Base-by-base conservation (phyloP, 805 yeast species). In the Yamadazyma sp. region DNA sequence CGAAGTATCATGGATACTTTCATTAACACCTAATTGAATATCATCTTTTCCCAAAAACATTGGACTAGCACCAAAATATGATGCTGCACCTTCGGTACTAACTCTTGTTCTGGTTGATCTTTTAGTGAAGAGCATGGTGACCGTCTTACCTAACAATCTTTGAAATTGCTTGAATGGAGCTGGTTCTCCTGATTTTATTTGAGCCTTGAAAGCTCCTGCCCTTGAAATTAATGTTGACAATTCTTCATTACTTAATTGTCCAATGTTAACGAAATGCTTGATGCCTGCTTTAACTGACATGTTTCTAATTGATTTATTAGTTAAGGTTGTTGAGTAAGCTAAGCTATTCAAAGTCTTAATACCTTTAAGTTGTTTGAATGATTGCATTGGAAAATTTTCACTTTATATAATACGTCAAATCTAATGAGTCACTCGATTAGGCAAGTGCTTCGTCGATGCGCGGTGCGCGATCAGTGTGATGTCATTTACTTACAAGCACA, bases 1-100 rank as follows among this genome's bases (percentile, higher is more conserved):
- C 12, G 96, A 75, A 2, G 97, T 84, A 59, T 93, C 98, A 51
- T 84, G 83, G 40, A 87, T 64, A 0, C 93, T 75, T 68, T 93
- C 98, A 55, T 93, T 93, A 28, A 87, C 96, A 28, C 98, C 98
- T 37, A 93, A 69, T 62, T 93, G 98, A 55, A 93, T 93, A 51
- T 93, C 98, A 48, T 89, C 96, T 50, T 84, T 87, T 33, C 98
- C 98, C 47, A 93, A 70, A 53, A 93, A 93, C 93, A 93, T 84
- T 9, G 98, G 96, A 49, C 82, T 93, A 5, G 89, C 98, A 13
- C 98, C 98, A 47, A 91, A 84, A 56, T 83, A 88, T 2, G 85
- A 74, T 9, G 89, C 85, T 11, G 98, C 98, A 33, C 95, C 97
- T 58, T 93, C 98, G 8, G 89, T 73, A 16, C 96, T 87, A 24